Percentiles rank a stretch among this genome's conserved stretches.
These are phyloP conservation scores for Mycosphaerelloides madeirae DNA, from an alignment of 2,329 filamentous ascomycete genomes.

Conservation along the genomic window DNA sequence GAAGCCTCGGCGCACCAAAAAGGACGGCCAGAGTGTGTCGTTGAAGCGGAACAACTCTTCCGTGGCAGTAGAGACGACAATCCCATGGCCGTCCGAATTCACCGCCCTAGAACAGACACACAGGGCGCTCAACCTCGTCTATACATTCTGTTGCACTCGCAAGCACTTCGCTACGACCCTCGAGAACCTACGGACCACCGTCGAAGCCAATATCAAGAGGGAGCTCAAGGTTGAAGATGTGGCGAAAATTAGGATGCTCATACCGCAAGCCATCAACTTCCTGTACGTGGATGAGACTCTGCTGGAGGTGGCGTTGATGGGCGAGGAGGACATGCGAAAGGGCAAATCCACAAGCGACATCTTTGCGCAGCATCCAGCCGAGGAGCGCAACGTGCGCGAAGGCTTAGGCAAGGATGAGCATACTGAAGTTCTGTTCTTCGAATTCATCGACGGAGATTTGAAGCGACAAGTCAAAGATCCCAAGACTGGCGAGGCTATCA, in stretches of 20 bases:
- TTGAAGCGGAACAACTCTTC: conserved; percentile 47
- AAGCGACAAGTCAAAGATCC: conserved; percentile 70
- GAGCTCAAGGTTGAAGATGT: conserved; percentile 71
- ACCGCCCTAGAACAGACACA: conserved; percentile 70
- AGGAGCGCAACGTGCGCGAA: conserved; percentile 34
- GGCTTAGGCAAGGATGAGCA: conserved; percentile 34
- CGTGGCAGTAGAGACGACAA: conserved; percentile 46
- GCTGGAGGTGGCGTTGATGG: conserved; percentile 73
- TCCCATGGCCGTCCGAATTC: conserved; percentile 72
- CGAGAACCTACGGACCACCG: conserved; percentile 76
- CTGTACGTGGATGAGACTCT: conserved; percentile 79
- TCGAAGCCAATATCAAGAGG: conserved; percentile 74
- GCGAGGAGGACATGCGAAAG: conserved; percentile 62
- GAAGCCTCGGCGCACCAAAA: conserved; percentile 45
- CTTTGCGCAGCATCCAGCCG: conserved; percentile 37
- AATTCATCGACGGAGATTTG: conserved; percentile 86
- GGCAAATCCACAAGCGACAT: conserved; percentile 51
- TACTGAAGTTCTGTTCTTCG: conserved; percentile 74
- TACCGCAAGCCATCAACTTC: conserved; percentile 76
- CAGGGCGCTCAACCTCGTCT: conserved; percentile 82
- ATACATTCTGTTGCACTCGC: conserved; percentile 88
- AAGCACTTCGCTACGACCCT: conserved; percentile 91
- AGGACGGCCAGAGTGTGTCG: conserved; percentile 36
- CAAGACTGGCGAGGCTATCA: conserved; percentile 68
- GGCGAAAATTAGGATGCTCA: conserved; percentile 70